Percentiles rank a stretch among this genome's conserved stretches.
Evolutionary conservation across 768 basidiomycete species (phyloP).

Genomic region (Hypsizygus marmoreus): DNA sequence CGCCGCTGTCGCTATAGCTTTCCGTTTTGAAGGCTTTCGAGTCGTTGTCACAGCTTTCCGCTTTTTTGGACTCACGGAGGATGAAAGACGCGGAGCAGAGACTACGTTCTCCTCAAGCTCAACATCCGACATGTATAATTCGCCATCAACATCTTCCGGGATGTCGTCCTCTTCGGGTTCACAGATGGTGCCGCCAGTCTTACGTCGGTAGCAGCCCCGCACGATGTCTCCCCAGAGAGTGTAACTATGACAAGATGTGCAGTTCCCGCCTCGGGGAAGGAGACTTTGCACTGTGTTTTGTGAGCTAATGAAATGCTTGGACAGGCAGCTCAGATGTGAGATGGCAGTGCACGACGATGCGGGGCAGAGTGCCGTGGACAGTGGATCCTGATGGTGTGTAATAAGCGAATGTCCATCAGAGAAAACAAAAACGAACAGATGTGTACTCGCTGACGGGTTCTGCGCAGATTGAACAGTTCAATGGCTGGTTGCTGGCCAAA

Average conservation of each 20-base stretch:
- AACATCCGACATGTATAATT: slow-evolving; percentile 33
- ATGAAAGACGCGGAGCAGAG: not conserved
- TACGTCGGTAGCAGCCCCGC: slow-evolving; percentile 59
- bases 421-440: slow-evolving; percentile 35
- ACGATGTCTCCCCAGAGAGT: slow-evolving; percentile 72
- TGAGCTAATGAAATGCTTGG: slow-evolving; percentile 41
- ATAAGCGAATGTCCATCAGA: slow-evolving; percentile 2
- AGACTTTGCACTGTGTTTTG: slow-evolving; percentile 30
- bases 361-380: slow-evolving; percentile 58
- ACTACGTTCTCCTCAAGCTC: slow-evolving; percentile 11
- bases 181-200: slow-evolving; percentile 32
- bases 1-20: not conserved
- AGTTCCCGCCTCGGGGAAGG: slow-evolving; percentile 66
- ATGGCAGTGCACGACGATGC: slow-evolving; percentile 46
- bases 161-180: slow-evolving; percentile 26
- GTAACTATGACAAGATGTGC: slow-evolving; percentile 52
- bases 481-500: slow-evolving; percentile 30
- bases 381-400: slow-evolving; percentile 41
- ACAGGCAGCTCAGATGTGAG: slow-evolving; percentile 62
- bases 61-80: slow-evolving; percentile 4
- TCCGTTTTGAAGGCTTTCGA: slow-evolving; percentile 15
- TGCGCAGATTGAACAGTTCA: slow-evolving; percentile 52
- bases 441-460: slow-evolving; percentile 40
- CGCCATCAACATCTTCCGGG: slow-evolving; percentile 35
- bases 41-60: slow-evolving; percentile 12